Conservation (phyloP, 2,329 filamentous ascomycete genomes). For the Arthrobotrys iridis region DNA sequence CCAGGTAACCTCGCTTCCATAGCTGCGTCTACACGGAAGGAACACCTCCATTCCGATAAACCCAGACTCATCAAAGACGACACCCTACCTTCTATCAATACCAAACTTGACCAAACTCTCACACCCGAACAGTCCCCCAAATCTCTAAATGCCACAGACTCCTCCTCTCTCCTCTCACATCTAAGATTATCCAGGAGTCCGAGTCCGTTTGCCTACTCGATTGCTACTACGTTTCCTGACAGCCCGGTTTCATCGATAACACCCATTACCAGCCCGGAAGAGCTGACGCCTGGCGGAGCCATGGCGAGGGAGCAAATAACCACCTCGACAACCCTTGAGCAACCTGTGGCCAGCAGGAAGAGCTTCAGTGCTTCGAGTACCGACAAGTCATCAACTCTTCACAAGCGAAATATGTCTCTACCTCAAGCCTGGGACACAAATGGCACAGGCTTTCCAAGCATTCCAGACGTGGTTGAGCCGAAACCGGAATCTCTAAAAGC, state of each 20-base stretch:
- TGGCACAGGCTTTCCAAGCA: neutral
- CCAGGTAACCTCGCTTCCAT: slow-evolving; percentile 11
- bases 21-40: slow-evolving; percentile 30
- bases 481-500: neutral
- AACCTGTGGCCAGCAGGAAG: neutral
- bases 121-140: slow-evolving; percentile 52
- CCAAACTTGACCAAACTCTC: slow-evolving; percentile 48
- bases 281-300: slow-evolving; percentile 14
- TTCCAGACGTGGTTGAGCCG: neutral
- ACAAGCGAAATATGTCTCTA: slow-evolving; percentile 41
- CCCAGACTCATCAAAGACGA: slow-evolving; percentile 43
- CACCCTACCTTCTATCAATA: slow-evolving; percentile 43
- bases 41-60: slow-evolving; percentile 22
- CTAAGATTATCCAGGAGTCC: slow-evolving; percentile 40
- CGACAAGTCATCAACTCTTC: neutral
- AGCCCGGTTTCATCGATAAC: slow-evolving; percentile 44
- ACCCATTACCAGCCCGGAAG: slow-evolving; percentile 51
- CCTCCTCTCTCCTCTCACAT: slow-evolving; percentile 15
- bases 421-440: slow-evolving; percentile 32
- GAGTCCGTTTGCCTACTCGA: slow-evolving; percentile 44
- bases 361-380: neutral
- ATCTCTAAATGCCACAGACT: slow-evolving; percentile 25
- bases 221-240: slow-evolving; percentile 44
- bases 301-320: slow-evolving; percentile 30
- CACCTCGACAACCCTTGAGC: neutral